A percentile compares a stretch with the other conserved stretches of the same genome.
Conservation (phyloP, 2,329 filamentous ascomycete species). For the Fusarium sp. region DNA sequence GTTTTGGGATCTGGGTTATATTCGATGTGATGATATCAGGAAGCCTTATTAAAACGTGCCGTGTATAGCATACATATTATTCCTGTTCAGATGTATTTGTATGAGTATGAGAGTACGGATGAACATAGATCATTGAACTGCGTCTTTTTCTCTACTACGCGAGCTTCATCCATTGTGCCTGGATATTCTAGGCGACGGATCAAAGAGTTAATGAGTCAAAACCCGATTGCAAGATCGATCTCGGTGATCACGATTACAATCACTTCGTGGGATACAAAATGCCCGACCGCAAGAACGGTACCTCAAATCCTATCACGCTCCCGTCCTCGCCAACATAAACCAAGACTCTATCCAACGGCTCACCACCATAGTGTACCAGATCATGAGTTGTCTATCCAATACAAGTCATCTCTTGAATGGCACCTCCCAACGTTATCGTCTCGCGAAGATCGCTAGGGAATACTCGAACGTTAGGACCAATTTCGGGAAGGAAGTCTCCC, state of each 20-base stretch:
- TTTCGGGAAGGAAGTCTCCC: constrained; percentile 38
- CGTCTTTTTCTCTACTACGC: too few relatives aligned
- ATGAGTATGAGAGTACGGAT: neutral
- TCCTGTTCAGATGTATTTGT: neutral
- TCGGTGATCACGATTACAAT: neutral
- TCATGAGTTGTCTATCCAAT: constrained; percentile 51
- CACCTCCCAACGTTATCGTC: constrained; percentile 20
- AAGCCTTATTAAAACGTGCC: neutral
- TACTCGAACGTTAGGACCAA: constrained; percentile 38
- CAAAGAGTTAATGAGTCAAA: too few relatives aligned
- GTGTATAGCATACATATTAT: neutral
- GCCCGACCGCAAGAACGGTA: constrained; percentile 51
- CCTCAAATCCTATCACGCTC: constrained; percentile 49
- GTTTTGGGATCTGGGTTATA: neutral
- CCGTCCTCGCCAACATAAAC: constrained; percentile 42
- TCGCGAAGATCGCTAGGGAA: constrained; percentile 45
- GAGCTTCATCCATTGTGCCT: too few relatives aligned
- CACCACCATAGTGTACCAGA: constrained; percentile 53
- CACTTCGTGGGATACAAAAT: constrained; percentile 20
- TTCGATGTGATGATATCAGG: neutral
- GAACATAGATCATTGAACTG: neutral
- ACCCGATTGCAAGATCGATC: too few relatives aligned
- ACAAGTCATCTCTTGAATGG: constrained; percentile 44
- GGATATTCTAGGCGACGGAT: too few relatives aligned
- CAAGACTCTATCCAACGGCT: constrained; percentile 51